These are phyloP conservation scores for Microascus cirrosus DNA, from an alignment of 2,329 filamentous ascomycete genomes.

Conservation along the genomic window DNA sequence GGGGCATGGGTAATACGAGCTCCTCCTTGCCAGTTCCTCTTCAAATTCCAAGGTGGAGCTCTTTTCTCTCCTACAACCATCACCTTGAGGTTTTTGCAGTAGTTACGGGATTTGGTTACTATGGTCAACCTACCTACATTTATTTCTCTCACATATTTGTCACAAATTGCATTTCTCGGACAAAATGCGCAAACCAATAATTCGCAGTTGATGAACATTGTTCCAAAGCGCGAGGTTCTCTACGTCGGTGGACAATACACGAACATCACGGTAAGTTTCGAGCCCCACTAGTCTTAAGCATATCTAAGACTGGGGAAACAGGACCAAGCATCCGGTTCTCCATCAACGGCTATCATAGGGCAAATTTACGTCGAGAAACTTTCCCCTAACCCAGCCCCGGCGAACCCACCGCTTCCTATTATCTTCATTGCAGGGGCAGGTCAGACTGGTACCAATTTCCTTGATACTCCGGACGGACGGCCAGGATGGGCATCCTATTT, in stretches of 20 bases:
- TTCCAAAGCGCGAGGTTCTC: conserved; percentile 14
- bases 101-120: no score
- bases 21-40: no score
- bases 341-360: conserved; percentile 6
- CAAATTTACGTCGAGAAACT: conserved; percentile 46
- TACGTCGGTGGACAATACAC: conserved; percentile 17
- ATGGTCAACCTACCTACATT: background rate
- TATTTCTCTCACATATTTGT: conserved; percentile 6
- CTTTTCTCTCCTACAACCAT: no score
- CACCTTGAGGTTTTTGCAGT: no score
- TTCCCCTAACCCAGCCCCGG: conserved; percentile 16
- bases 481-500: conserved; percentile 37
- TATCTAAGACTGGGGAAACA: conserved; percentile 7
- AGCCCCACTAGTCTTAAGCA: background rate
- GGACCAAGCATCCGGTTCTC: conserved; percentile 7
- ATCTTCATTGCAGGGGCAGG: conserved; percentile 30
- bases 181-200: conserved; percentile 7
- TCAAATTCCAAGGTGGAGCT: no score
- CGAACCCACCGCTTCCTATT: conserved; percentile 17
- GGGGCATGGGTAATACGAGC: no score
- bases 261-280: conserved; percentile 8
- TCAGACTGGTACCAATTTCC: conserved; percentile 30
- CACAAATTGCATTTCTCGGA: conserved; percentile 8
- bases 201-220: conserved; percentile 7
- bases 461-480: conserved; percentile 32